These are phyloP conservation scores for Solanum dulcamara DNA, from an alignment of 257 asterid genomes.

Conservation along the genomic window DNA sequence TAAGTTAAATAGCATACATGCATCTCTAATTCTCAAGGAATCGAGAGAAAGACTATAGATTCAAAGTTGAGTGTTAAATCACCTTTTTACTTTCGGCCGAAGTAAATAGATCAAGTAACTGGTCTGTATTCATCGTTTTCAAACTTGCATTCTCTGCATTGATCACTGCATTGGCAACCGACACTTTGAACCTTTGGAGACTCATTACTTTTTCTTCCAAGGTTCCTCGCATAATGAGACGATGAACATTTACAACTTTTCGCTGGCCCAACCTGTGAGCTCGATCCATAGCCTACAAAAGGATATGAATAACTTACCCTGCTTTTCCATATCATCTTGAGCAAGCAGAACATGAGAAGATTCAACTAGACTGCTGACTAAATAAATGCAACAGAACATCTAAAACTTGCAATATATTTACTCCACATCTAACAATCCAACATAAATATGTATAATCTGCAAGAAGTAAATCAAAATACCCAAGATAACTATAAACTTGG, in stretches of 20 bases:
- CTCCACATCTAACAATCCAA: background rate
- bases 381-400: background rate
- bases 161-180: conserved; percentile 89
- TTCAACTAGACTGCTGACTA: background rate
- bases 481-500: background rate
- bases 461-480: background rate
- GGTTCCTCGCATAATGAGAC: conserved; percentile 98
- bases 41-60: background rate
- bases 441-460: background rate
- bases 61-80: background rate
- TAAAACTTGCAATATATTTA: background rate
- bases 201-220: conserved; percentile 99
- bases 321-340: background rate
- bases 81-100: conserved; percentile 83
- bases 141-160: conserved; percentile 92
- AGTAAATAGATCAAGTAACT: conserved; percentile 91
- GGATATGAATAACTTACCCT: background rate
- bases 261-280: conserved; percentile 97
- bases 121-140: conserved; percentile 96
- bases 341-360: background rate
- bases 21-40: background rate
- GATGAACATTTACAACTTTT: conserved; percentile 92
- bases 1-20: background rate
- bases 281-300: conserved; percentile 96
- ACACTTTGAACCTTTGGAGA: conserved; percentile 94